A percentile compares a stretch with the other conserved stretches of the same genome.
phyloP scores from a whole-genome alignment of 1,284 basidiomycete genomes.

The Vanrija pseudolonga region DNA sequence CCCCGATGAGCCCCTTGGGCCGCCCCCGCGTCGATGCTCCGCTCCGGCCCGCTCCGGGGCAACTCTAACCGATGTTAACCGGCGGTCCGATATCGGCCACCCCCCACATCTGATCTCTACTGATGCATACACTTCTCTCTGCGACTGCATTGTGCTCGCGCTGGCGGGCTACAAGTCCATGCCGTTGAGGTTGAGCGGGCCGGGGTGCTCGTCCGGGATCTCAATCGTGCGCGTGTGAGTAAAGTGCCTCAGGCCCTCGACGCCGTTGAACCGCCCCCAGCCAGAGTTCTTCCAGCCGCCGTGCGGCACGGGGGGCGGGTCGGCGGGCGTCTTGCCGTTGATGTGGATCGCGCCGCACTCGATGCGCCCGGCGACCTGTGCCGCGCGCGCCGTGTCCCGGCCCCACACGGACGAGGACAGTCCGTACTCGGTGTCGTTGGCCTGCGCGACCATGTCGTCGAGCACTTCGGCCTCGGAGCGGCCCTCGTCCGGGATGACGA shows the following conservation, averaged over 20 bases:
- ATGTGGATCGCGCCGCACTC: conserved; percentile 27
- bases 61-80: too few relatives aligned
- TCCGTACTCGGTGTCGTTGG: conserved; percentile 57
- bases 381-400: conserved; percentile 52
- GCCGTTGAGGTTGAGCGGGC: too few relatives aligned
- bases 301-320: conserved; percentile 16
- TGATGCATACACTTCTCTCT: too few relatives aligned
- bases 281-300: conserved; percentile 27
- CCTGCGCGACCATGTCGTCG: conserved; percentile 52
- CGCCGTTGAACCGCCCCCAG: conserved; percentile 32
- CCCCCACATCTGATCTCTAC: too few relatives aligned
- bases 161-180: too few relatives aligned
- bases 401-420: conserved; percentile 59
- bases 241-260: conserved; percentile 24
- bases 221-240: conserved; percentile 14
- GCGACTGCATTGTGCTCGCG: too few relatives aligned
- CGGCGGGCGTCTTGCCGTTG: conserved; percentile 11
- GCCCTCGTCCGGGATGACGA: conserved; percentile 19
- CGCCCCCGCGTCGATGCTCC: too few relatives aligned
- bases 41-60: too few relatives aligned
- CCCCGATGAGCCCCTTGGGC: too few relatives aligned
- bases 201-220: not conserved
- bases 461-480: conserved; percentile 37
- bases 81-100: too few relatives aligned
- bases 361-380: conserved; percentile 55